Percentiles rank a stretch among this genome's conserved stretches.
phyloP scores from a whole-genome alignment of 140 eudicot genomes.

The Oenanthe javanica region DNA sequence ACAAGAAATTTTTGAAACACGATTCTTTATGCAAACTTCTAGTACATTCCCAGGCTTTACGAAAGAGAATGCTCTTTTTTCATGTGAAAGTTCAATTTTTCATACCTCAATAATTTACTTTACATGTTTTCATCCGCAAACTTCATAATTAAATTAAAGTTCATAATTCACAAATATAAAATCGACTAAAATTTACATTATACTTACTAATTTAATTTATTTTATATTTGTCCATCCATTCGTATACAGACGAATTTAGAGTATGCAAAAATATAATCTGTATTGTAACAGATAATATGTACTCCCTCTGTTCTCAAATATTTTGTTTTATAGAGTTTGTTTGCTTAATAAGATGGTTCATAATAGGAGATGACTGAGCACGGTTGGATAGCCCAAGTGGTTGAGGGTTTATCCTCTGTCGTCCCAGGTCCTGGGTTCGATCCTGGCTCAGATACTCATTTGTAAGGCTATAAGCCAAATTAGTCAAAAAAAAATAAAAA shows the following conservation, averaged over 20 bases:
- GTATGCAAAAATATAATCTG: neutral
- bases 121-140: neutral
- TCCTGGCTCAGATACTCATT: too few relatives aligned
- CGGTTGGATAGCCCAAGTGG: too few relatives aligned
- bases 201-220: too few relatives aligned
- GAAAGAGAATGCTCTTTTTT: neutral
- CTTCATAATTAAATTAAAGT: neutral
- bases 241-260: neutral
- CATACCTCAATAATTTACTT: neutral
- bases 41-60: neutral
- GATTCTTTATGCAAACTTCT: neutral
- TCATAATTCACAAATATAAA: neutral
- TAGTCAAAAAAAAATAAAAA: too few relatives aligned
- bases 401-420: too few relatives aligned
- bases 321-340: neutral
- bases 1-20: neutral
- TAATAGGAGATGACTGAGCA: too few relatives aligned
- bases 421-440: too few relatives aligned
- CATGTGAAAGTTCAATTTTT: neutral
- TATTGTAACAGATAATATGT: neutral
- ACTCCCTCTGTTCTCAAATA: too few relatives aligned
- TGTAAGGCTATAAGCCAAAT: too few relatives aligned
- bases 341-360: neutral
- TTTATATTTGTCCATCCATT: too few relatives aligned
- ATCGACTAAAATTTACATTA: neutral